Evolutionary conservation across 2,329 filamentous ascomycete genomes (phyloP).

Genomic region (Arthrobotrys iridis): DNA sequence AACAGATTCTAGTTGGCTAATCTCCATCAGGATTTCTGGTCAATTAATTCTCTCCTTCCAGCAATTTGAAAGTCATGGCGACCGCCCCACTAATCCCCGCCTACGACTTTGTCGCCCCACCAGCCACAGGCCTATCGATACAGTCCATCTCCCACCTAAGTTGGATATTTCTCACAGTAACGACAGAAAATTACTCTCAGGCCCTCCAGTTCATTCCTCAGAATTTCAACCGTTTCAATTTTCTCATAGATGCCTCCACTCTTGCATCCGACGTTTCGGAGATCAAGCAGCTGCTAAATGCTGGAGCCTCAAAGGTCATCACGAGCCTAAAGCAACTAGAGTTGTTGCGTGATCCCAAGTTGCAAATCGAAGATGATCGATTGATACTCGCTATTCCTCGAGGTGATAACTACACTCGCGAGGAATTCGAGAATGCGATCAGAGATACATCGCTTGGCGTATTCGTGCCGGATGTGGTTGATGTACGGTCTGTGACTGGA

Average conservation of each 20-base stretch:
- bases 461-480: conserved; percentile 58
- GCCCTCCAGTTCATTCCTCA: conserved; percentile 68
- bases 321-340: conserved; percentile 76
- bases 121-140: conserved; percentile 65
- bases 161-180: conserved; percentile 68
- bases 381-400: conserved; percentile 67
- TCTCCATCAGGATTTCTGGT: neutral
- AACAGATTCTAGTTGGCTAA: conserved; percentile 14
- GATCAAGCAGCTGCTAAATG: conserved; percentile 81
- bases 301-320: conserved; percentile 85
- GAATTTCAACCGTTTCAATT: conserved; percentile 68
- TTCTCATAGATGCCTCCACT: conserved; percentile 79
- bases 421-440: conserved; percentile 57
- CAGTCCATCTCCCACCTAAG: conserved; percentile 70
- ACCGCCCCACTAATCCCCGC: conserved; percentile 64
- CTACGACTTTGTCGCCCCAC: conserved; percentile 64
- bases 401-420: conserved; percentile 57
- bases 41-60: conserved; percentile 8
- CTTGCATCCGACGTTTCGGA: conserved; percentile 74
- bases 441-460: conserved; percentile 57
- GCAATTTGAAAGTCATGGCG: conserved; percentile 54
- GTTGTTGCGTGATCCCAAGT: conserved; percentile 64
- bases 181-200: conserved; percentile 64
- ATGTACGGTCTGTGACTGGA: conserved; percentile 63
- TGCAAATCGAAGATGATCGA: conserved; percentile 65